phyloP scores from a whole-genome alignment of 306 rosid genomes.

The Cicer yamashitae region DNA sequence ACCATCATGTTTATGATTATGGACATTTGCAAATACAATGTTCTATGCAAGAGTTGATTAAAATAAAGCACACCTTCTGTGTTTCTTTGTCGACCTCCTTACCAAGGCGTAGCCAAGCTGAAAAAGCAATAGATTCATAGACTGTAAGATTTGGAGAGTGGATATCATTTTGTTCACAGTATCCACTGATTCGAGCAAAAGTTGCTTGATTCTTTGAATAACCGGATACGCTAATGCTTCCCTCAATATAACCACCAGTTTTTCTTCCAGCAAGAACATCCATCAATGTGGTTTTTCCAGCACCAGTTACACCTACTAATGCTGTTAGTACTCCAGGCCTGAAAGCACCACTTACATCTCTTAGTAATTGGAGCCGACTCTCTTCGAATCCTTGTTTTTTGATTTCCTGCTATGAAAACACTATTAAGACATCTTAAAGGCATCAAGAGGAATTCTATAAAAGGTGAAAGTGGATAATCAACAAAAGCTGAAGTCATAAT shows the following conservation, averaged over 20 bases:
- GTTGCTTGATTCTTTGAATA: constrained; percentile 63
- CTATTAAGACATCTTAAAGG: constrained; percentile 10
- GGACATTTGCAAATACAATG: neutral
- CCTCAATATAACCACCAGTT: constrained; percentile 63
- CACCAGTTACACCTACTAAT: constrained; percentile 65
- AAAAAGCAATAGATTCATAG: constrained; percentile 57
- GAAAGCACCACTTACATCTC: constrained; percentile 60
- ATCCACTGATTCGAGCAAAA: constrained; percentile 60
- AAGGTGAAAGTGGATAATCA: neutral
- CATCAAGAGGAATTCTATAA: constrained; percentile 26
- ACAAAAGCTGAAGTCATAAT: constrained; percentile 12
- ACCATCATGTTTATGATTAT: constrained; percentile 10
- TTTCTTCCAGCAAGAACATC: constrained; percentile 69
- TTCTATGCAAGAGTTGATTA: constrained; percentile 26
- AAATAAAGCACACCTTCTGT: constrained; percentile 47
- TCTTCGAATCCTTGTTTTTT: constrained; percentile 53
- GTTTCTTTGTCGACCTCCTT: constrained; percentile 50
- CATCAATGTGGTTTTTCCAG: constrained; percentile 69
- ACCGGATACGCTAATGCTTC: constrained; percentile 59
- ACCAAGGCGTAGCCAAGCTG: constrained; percentile 62
- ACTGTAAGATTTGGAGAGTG: constrained; percentile 60
- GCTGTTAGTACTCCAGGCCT: constrained; percentile 64
- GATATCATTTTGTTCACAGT: constrained; percentile 64
- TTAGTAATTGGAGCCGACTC: constrained; percentile 51
- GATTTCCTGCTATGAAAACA: constrained; percentile 51